Evolutionary conservation across 129 eudicot genomes (phyloP).

Genomic region (Helianthus tuberosus): DNA sequence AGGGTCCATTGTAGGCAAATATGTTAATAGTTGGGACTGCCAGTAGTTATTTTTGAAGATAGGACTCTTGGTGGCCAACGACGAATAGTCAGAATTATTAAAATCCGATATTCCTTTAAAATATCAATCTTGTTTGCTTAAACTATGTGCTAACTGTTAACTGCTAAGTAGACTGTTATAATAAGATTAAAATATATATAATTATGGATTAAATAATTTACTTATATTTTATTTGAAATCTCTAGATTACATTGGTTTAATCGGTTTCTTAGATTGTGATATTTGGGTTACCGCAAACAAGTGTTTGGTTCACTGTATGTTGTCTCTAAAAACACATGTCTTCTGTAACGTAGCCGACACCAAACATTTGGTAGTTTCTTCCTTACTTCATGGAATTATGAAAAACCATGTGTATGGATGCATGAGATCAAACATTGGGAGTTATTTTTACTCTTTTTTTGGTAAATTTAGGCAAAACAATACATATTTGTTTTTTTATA

Average conservation of each 20-base stretch:
- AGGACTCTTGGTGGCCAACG: too few species aligned
- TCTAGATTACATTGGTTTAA: background rate
- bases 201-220: too few species aligned
- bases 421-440: conserved; percentile 2
- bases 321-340: conserved; percentile 35
- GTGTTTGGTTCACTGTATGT: conserved; percentile 37
- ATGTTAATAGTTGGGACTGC: too few species aligned
- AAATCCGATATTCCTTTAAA: too few species aligned
- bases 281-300: conserved; percentile 38
- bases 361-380: conserved; percentile 43
- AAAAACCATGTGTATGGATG: conserved; percentile 28
- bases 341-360: conserved; percentile 32
- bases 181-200: too few species aligned
- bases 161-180: too few species aligned
- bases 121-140: too few species aligned
- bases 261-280: conserved; percentile 38
- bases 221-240: background rate
- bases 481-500: too few species aligned
- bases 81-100: too few species aligned
- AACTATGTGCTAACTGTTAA: too few species aligned
- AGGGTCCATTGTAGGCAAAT: too few species aligned
- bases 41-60: too few species aligned
- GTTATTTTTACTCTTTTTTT: background rate
- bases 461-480: background rate
- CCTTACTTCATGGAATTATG: conserved; percentile 42